phyloP scores from a whole-genome alignment of 208 protist species.

The Leishmania guyanensis region DNA sequence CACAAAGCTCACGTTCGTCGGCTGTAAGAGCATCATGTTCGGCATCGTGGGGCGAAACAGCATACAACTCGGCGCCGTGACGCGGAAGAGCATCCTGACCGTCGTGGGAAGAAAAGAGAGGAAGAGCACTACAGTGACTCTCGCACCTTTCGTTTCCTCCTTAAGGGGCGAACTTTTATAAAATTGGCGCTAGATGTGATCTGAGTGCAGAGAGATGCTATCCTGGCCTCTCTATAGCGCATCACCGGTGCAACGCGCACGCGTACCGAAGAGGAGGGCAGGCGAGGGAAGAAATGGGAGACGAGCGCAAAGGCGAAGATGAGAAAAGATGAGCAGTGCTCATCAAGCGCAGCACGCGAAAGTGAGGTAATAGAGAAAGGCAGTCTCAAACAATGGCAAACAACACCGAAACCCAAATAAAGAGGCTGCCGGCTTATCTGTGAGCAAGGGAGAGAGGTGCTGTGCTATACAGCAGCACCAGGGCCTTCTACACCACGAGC shows the following conservation, averaged over 20 bases:
- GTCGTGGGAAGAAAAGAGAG: background rate
- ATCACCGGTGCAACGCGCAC: background rate
- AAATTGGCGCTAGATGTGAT: background rate
- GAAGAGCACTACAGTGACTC: background rate
- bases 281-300: background rate
- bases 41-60: slow-evolving; percentile 37
- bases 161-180: background rate
- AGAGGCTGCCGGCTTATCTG: background rate
- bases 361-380: background rate
- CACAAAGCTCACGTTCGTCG: slow-evolving; percentile 57
- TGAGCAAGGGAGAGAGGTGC: background rate
- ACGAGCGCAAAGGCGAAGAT: background rate
- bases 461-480: background rate
- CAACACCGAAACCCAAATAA: background rate
- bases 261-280: too few species aligned
- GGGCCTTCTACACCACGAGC: background rate
- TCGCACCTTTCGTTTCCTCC: background rate
- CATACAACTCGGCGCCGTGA: slow-evolving; percentile 21
- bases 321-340: background rate
- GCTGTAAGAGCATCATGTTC: slow-evolving; percentile 43
- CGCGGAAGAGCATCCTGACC: slow-evolving; percentile 19
- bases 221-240: background rate
- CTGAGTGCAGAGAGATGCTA: background rate
- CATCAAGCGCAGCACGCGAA: background rate
- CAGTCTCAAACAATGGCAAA: background rate